Base-by-base conservation (phyloP, 768 basidiomycete species). In the Tricholoma terreum region DNA sequence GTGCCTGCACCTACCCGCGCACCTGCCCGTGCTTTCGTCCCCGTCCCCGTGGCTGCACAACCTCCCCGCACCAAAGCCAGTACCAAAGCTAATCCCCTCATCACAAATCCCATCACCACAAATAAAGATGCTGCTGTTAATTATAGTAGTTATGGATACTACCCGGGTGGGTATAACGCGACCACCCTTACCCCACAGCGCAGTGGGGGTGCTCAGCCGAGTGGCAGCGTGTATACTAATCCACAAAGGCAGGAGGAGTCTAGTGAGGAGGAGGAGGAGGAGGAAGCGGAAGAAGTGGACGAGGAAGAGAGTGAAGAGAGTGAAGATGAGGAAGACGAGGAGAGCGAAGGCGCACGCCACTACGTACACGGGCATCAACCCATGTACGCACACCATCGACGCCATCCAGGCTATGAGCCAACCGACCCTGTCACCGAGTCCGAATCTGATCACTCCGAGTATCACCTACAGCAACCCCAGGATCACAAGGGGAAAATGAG, bases 201-300 rank as follows among this genome's bases (percentile, higher is more conserved):
- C 27, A 49, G 27, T 46, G 24, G 7, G 3, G 22, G 22, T 0
- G 12, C 46, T 17, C 46, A 24, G 50, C 24, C 9, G 51, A 55
- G 3, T 51, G 27, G 9, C 30, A 43, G 24, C 17, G 38, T 2
- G 50, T 53, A 17, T 53, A 53, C 21, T 52, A 64, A 4, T 62
- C 62, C 22, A 61, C 12, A 59, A 59, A 9, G 65, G n/a, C 46
- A 67, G 17, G 67, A 69, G 0, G 65, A 69, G 12, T 46, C 46
- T 12, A 31, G 46, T 3, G 69, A 70, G 10, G 65, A 65, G 12
- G 67, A 67, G 19, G 62, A 65, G 30, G 55, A 58, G 12, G 42
- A 58, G 17, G 57, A 61, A 30, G 63, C 58, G 24, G 63, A 67
- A 38, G 50, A 60, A 49, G 60, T 58, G 19, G 57, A 57, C 34